A percentile compares a stretch with the other conserved stretches of the same genome.
Evolutionary conservation across 257 asterid species (phyloP).

Genomic region (Solanum virginianum): DNA sequence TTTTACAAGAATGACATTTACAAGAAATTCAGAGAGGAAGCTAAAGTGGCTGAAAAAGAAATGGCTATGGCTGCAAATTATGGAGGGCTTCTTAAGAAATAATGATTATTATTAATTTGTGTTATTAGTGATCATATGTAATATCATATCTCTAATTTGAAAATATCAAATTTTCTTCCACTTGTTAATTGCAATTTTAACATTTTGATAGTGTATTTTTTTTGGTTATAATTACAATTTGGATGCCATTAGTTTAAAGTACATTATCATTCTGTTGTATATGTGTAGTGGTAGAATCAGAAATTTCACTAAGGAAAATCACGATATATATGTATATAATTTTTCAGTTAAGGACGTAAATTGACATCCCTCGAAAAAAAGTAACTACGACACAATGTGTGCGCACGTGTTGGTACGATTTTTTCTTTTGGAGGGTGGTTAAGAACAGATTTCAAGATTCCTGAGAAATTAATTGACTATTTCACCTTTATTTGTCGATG

Average conservation of each 20-base stretch:
- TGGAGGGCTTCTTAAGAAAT: not conserved
- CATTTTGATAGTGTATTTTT: not conserved
- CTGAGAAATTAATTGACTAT: not conserved
- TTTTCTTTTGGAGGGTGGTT: not conserved
- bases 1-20: not conserved
- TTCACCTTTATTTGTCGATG: not conserved
- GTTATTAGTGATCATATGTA: not conserved
- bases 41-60: not conserved
- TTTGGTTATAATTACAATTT: not conserved
- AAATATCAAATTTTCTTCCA: not conserved
- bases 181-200: not conserved
- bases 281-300: too few species aligned
- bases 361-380: not conserved
- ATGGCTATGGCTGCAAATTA: not conserved
- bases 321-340: not conserved
- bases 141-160: not conserved
- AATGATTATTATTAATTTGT: not conserved
- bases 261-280: not conserved
- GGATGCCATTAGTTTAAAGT: not conserved
- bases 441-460: not conserved
- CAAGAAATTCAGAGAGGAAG: not conserved
- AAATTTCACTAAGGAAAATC: too few species aligned
- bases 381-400: not conserved
- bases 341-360: not conserved
- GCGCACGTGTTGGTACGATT: not conserved